These are phyloP conservation scores for Rubia peregrina DNA, from an alignment of 305 asterid species.

Conservation along the genomic window DNA sequence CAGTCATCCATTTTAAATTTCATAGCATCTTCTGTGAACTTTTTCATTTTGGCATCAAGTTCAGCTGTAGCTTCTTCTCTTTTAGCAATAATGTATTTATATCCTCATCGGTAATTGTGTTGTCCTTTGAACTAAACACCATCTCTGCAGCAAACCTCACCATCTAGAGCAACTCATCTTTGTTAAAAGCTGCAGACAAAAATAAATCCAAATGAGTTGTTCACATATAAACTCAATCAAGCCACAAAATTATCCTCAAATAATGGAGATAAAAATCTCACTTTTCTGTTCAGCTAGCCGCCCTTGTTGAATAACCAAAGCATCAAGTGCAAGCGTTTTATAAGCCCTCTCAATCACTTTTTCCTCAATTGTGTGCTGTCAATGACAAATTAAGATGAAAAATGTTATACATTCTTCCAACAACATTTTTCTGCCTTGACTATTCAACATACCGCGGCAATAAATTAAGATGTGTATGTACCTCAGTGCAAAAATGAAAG, in stretches of 20 bases:
- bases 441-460: slow-evolving; percentile 2
- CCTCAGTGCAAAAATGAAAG: slow-evolving; percentile 99
- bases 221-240: background rate
- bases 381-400: slow-evolving; percentile 22
- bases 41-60: slow-evolving; percentile 99
- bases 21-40: slow-evolving; percentile 98
- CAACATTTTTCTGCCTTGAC: slow-evolving; percentile 12
- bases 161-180: slow-evolving; percentile 97
- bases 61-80: slow-evolving; percentile 99
- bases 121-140: slow-evolving; percentile 99
- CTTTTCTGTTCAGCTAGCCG: slow-evolving; percentile 92
- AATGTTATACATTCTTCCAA: slow-evolving; percentile 4
- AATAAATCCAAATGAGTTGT: slow-evolving; percentile 7
- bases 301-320: slow-evolving; percentile 98
- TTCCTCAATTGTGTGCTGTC: slow-evolving; percentile 92
- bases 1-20: slow-evolving; percentile 97
- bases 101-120: slow-evolving; percentile 99
- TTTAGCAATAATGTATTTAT: slow-evolving; percentile 92
- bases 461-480: slow-evolving; percentile 26
- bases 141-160: slow-evolving; percentile 99
- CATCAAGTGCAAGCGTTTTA: slow-evolving; percentile 99
- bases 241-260: background rate
- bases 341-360: slow-evolving; percentile 99
- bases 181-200: slow-evolving; percentile 72
- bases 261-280: slow-evolving; percentile 28